phyloP scores from a whole-genome alignment of 257 asterid genomes.

The Capsicum rhomboideum region DNA sequence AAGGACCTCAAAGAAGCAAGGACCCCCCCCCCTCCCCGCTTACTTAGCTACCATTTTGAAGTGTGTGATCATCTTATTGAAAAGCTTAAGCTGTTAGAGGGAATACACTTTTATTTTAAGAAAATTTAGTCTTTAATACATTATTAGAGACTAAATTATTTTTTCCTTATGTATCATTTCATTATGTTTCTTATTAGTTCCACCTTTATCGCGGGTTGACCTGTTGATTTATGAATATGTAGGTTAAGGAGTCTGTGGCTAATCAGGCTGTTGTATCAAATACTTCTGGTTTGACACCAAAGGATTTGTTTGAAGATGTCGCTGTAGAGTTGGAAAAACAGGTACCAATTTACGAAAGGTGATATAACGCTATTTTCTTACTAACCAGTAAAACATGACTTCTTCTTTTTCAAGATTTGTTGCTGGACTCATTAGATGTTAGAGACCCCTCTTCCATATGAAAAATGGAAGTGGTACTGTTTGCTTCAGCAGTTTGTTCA shows the following conservation, averaged over 20 bases:
- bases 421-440: background rate
- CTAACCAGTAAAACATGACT: background rate
- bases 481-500: background rate
- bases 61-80: too few species aligned
- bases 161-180: too few species aligned
- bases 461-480: background rate
- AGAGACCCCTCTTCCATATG: background rate
- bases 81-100: too few species aligned
- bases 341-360: conserved; percentile 24
- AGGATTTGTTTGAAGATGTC: conserved; percentile 82
- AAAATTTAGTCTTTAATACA: too few species aligned
- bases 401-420: background rate
- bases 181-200: too few species aligned
- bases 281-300: conserved; percentile 84
- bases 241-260: conserved; percentile 77
- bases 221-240: conserved; percentile 6
- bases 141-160: too few species aligned
- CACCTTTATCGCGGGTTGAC: background rate
- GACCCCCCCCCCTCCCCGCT: too few species aligned
- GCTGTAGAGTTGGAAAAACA: conserved; percentile 73
- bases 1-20: too few species aligned
- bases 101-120: too few species aligned
- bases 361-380: background rate
- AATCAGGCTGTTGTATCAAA: conserved; percentile 75
- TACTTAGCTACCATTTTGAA: too few species aligned